These are phyloP conservation scores for Caloboletus firmus DNA, from an alignment of 1,284 basidiomycete genomes.

Conservation along the genomic window DNA sequence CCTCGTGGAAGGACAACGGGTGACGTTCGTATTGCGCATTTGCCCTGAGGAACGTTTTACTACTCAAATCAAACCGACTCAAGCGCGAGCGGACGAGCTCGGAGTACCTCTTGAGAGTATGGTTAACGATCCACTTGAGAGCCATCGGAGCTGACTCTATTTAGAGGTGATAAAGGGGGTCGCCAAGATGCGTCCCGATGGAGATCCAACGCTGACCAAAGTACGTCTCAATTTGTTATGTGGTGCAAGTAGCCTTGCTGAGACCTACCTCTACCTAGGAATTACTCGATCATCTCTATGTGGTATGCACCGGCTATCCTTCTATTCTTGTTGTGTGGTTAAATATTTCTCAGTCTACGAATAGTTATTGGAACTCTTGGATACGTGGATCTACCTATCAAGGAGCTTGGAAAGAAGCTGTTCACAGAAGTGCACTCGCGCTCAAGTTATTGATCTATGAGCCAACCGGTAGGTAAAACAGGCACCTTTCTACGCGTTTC, in stretches of 20 bases:
- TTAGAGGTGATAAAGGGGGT: constrained; percentile 49
- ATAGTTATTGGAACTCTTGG: constrained; percentile 86
- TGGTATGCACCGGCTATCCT: constrained; percentile 38
- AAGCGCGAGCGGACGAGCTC: constrained; percentile 42
- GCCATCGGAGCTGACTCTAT: constrained; percentile 7
- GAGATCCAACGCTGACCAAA: constrained; percentile 65
- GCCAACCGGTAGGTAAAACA: constrained; percentile 60
- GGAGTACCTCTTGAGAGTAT: constrained; percentile 52
- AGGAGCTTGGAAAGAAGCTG: constrained; percentile 92
- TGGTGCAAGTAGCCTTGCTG: neutral
- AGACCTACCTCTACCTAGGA: constrained; percentile 35
- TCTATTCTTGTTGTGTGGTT: neutral
- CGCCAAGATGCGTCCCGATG: constrained; percentile 49
- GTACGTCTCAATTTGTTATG: constrained; percentile 33
- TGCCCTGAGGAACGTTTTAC: constrained; percentile 43
- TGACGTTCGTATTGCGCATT: constrained; percentile 81
- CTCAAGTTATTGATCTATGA: constrained; percentile 84
- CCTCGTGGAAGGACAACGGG: constrained; percentile 78
- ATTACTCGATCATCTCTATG: constrained; percentile 54
- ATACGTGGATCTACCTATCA: constrained; percentile 78
- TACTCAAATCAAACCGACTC: constrained; percentile 30
- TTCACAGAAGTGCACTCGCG: constrained; percentile 85
- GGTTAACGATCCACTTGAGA: neutral
- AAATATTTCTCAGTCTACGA: constrained; percentile 55
- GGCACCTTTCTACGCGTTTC: neutral